Conservation (phyloP, 1,284 basidiomycete species). For the Leccinum fuscescens region DNA sequence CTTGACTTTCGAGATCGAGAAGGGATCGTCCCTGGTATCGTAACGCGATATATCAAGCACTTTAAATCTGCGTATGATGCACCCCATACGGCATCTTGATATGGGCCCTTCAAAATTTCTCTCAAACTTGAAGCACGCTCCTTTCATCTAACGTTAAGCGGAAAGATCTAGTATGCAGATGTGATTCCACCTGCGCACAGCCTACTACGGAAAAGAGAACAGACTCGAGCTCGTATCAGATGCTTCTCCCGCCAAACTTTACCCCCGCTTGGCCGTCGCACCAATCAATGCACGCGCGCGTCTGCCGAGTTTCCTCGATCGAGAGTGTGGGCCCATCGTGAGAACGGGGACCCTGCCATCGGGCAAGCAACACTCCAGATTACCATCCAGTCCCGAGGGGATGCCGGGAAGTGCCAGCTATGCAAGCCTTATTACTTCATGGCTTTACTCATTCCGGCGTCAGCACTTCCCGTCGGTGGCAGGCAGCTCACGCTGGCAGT, state of each 20-base stretch:
- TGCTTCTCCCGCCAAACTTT: slow-evolving; percentile 11
- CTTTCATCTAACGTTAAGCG: slow-evolving; percentile 39
- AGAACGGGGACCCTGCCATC: slow-evolving; percentile 15
- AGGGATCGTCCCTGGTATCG: slow-evolving; percentile 37
- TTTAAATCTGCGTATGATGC: slow-evolving; percentile 35
- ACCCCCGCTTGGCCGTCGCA: slow-evolving; percentile 12
- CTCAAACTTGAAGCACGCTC: slow-evolving; percentile 28
- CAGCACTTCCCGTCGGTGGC: slow-evolving; percentile 15
- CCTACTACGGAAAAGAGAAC: slow-evolving; percentile 21
- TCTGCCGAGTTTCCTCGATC: not conserved
- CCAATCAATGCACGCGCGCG: not conserved
- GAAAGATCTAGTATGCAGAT: slow-evolving; percentile 36
- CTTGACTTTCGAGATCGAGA: slow-evolving; percentile 38
- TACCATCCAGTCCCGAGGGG: slow-evolving; percentile 20
- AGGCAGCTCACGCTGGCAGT: slow-evolving; percentile 21
- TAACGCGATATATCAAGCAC: slow-evolving; percentile 36
- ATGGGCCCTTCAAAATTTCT: slow-evolving; percentile 25
- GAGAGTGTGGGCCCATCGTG: slow-evolving; percentile 10
- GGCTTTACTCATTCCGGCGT: slow-evolving; percentile 12
- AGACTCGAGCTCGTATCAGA: slow-evolving; percentile 7
- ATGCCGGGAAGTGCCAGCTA: slow-evolving; percentile 19
- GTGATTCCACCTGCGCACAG: slow-evolving; percentile 31
- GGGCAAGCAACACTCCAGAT: slow-evolving; percentile 2
- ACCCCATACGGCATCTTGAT: slow-evolving; percentile 35
- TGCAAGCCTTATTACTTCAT: slow-evolving; percentile 26